Conservation (phyloP, 352 stramenopile genomes). For the Pythium guiyangense region DNA sequence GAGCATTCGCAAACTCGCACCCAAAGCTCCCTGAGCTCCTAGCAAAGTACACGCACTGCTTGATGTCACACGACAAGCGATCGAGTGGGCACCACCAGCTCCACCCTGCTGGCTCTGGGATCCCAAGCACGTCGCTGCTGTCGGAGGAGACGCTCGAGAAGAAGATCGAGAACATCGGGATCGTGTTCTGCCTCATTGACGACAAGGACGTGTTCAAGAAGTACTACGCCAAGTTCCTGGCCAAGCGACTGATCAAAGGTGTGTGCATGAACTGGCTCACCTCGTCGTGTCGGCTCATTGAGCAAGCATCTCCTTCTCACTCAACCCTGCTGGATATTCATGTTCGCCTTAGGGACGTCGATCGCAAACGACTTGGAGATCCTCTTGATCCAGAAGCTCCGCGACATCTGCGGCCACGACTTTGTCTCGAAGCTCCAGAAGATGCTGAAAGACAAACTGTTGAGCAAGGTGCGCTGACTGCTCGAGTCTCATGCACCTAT, state of each 20-base stretch:
- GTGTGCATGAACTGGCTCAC: neutral
- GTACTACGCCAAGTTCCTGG: conserved; percentile 83
- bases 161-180: conserved; percentile 77
- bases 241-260: conserved; percentile 86
- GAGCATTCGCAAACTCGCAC: conserved; percentile 81
- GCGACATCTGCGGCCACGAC: conserved; percentile 80
- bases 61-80: conserved; percentile 76
- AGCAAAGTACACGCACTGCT: conserved; percentile 79
- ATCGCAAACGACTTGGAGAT: conserved; percentile 75
- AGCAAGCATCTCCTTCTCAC: too few species aligned
- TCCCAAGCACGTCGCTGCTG: conserved; percentile 20
- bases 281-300: neutral
- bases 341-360: conserved; percentile 33
- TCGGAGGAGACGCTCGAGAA: conserved; percentile 64
- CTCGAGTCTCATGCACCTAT: neutral
- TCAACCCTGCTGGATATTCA: neutral
- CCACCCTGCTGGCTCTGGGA: conserved; percentile 19
- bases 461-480: conserved; percentile 58
- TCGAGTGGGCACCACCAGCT: conserved; percentile 16
- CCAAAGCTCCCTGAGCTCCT: conserved; percentile 71
- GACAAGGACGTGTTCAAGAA: conserved; percentile 90
- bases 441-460: conserved; percentile 84
- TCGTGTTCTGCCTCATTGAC: conserved; percentile 87
- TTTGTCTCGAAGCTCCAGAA: conserved; percentile 89
- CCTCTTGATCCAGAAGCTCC: conserved; percentile 76